Conservation (phyloP, 179 eudicot species). For the Beta corolliflora region DNA sequence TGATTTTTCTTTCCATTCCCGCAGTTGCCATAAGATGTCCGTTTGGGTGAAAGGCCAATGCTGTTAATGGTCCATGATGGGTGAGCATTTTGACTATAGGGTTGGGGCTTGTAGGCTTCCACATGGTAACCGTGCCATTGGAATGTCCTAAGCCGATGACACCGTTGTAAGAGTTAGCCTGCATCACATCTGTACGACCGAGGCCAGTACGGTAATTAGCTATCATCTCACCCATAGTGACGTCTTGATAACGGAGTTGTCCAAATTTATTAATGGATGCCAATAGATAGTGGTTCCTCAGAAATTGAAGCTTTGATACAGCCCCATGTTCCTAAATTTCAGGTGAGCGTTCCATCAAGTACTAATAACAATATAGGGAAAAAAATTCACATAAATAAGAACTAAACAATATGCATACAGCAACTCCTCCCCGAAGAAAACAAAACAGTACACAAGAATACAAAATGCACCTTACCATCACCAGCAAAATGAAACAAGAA, state of each 20-base stretch:
- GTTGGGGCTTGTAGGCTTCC: slow-evolving; percentile 78
- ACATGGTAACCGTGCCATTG: slow-evolving; percentile 78
- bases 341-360: neutral
- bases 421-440: no score
- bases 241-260: slow-evolving; percentile 83
- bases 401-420: no score
- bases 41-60: slow-evolving; percentile 72
- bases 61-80: slow-evolving; percentile 78
- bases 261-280: slow-evolving; percentile 71
- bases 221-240: slow-evolving; percentile 60
- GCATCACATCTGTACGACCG: slow-evolving; percentile 74
- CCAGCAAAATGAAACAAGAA: no score
- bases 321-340: slow-evolving; percentile 29
- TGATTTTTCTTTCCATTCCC: slow-evolving; percentile 80
- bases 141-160: slow-evolving; percentile 63
- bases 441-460: no score
- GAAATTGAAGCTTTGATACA: slow-evolving; percentile 59
- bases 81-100: slow-evolving; percentile 89
- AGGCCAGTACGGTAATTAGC: slow-evolving; percentile 67
- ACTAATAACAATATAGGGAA: no score
- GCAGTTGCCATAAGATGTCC: slow-evolving; percentile 96
- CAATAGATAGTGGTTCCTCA: slow-evolving; percentile 75
- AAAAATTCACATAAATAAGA: no score
- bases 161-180: slow-evolving; percentile 66
- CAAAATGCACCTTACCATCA: no score